Percentiles rank a stretch among this genome's conserved stretches.
phyloP scores from a whole-genome alignment of 2,329 filamentous ascomycete genomes.

The Xylaria sp. region DNA sequence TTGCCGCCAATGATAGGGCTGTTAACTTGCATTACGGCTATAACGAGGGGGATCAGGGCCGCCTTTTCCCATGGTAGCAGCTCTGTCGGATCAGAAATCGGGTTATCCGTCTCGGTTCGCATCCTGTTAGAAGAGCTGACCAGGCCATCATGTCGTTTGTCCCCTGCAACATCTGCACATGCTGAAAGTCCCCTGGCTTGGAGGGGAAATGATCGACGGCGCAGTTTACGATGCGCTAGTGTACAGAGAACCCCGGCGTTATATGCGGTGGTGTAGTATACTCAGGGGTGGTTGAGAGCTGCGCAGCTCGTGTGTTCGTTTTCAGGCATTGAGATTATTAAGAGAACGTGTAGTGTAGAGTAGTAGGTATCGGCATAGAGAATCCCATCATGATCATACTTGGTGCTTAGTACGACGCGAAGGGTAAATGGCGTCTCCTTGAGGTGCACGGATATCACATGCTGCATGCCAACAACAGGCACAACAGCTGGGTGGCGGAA shows the following conservation, averaged over 20 bases:
- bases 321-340: too few relatives aligned
- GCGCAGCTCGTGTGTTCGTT: too few relatives aligned
- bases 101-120: neutral
- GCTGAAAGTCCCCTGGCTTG: neutral
- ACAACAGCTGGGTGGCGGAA: neutral
- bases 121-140: neutral
- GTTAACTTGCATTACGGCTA: conserved; percentile 4
- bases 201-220: neutral
- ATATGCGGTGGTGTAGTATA: too few relatives aligned
- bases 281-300: too few relatives aligned
- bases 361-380: too few relatives aligned
- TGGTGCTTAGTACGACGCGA: too few relatives aligned
- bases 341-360: too few relatives aligned
- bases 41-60: neutral
- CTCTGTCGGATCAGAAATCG: neutral
- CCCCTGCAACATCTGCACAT: neutral
- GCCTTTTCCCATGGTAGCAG: neutral
- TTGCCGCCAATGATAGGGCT: conserved; percentile 1
- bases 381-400: too few relatives aligned
- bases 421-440: too few relatives aligned
- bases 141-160: neutral
- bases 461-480: too few relatives aligned
- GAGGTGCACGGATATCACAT: too few relatives aligned
- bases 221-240: neutral
- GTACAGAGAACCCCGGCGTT: too few relatives aligned